Conservation (phyloP, 306 rosid species). For the Biancaea sappan region DNA sequence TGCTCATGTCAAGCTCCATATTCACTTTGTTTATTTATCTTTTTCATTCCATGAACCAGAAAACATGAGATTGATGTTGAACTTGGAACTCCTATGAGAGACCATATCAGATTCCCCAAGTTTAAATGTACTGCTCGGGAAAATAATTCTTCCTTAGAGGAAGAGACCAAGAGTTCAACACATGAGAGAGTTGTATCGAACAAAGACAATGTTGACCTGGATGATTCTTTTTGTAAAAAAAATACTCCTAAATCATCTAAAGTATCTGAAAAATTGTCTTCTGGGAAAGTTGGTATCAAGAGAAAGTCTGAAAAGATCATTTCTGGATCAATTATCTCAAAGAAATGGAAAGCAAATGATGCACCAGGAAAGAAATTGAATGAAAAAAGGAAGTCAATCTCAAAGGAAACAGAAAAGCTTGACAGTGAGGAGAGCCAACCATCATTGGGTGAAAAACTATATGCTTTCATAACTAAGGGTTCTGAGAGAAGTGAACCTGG, state of each 20-base stretch:
- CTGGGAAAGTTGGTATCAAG: conserved; percentile 38
- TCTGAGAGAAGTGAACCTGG: conserved; percentile 39
- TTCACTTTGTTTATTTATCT: background rate
- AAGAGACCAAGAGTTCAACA: conserved; percentile 41
- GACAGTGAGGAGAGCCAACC: conserved; percentile 35
- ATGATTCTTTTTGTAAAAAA: conserved; percentile 39
- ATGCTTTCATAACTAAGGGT: conserved; percentile 34
- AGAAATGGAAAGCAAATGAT: conserved; percentile 47
- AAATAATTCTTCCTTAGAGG: conserved; percentile 29
- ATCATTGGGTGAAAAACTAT: conserved; percentile 49
- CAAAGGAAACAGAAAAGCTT: conserved; percentile 43
- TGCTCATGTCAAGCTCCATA: conserved; percentile 25
- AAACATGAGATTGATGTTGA: conserved; percentile 73
- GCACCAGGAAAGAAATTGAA: conserved; percentile 37
- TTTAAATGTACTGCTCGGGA: conserved; percentile 37
- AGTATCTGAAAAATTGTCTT: conserved; percentile 41
- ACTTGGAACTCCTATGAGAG: conserved; percentile 73
- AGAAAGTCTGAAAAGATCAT: conserved; percentile 38
- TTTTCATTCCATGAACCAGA: conserved; percentile 48
- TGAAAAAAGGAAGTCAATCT: conserved; percentile 40
- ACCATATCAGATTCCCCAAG: conserved; percentile 73
- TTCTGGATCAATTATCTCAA: conserved; percentile 44
- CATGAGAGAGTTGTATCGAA: conserved; percentile 45
- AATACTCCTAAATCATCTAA: conserved; percentile 36
- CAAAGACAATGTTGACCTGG: conserved; percentile 37